These are phyloP conservation scores for Pinus tabuliformis DNA, from an alignment of 75 land plant species.

Conservation along the genomic window DNA sequence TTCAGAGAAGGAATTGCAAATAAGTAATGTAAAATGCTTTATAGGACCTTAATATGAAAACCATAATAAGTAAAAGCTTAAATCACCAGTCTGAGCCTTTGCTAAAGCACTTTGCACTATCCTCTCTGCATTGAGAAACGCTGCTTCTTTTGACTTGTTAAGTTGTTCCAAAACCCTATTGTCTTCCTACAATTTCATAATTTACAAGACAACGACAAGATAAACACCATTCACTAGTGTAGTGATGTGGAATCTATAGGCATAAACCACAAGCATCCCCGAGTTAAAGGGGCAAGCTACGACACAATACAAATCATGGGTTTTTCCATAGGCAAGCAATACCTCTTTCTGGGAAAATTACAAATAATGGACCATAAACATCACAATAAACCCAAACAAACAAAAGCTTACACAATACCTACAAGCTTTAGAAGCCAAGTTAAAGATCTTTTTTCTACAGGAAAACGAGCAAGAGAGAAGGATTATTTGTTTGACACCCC, in stretches of 20 bases:
- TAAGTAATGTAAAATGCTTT: not conserved
- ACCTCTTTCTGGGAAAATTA: slow-evolving; percentile 92
- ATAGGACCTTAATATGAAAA: not conserved
- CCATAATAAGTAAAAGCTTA: no score
- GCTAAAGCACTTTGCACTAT: slow-evolving; percentile 82
- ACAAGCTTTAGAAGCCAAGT: no score
- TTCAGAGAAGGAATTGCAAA: not conserved
- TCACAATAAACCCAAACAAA: no score
- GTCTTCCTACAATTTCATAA: slow-evolving; percentile 87
- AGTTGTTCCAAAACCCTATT: slow-evolving; percentile 92
- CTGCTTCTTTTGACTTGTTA: slow-evolving; percentile 93
- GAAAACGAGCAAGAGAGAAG: no score
- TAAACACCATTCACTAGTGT: not conserved
- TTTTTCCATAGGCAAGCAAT: slow-evolving; percentile 8
- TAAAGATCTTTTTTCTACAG: no score
- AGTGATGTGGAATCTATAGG: not conserved
- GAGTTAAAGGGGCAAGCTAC: not conserved
- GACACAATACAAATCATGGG: not conserved
- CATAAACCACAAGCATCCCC: not conserved
- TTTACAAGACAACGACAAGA: slow-evolving; percentile 24
- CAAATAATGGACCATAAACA: no score
- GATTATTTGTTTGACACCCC: no score
- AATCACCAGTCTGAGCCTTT: slow-evolving; percentile 28
- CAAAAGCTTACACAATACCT: no score
- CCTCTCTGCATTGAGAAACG: slow-evolving; percentile 92